These are phyloP conservation scores for Curvularia spicifera DNA, from an alignment of 2,329 filamentous ascomycete species.

Conservation along the genomic window DNA sequence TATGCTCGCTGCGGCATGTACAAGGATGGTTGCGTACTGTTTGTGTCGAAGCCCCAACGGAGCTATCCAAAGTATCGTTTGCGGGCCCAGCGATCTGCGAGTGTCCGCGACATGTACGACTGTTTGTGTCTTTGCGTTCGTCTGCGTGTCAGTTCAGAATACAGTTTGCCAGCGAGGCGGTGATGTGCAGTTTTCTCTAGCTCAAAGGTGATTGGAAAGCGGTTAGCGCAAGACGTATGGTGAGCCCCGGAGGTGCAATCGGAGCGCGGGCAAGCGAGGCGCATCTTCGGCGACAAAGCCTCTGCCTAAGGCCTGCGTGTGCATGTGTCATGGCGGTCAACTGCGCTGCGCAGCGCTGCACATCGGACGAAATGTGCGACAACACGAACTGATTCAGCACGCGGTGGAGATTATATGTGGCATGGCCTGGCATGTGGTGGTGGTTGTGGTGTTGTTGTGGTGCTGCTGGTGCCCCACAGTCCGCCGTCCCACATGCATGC, in stretches of 20 bases:
- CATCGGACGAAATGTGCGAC: neutral
- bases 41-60: slow-evolving; percentile 14
- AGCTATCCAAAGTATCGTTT: slow-evolving; percentile 55
- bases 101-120: slow-evolving; percentile 61
- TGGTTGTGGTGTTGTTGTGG: slow-evolving; percentile 2
- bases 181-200: slow-evolving; percentile 30
- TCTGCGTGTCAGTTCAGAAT: slow-evolving; percentile 4
- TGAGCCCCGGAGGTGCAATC: slow-evolving; percentile 21
- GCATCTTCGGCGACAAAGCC: slow-evolving; percentile 16
- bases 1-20: slow-evolving; percentile 24
- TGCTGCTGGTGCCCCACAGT: slow-evolving; percentile 15
- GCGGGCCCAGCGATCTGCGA: slow-evolving; percentile 59
- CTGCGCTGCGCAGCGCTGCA: neutral
- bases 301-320: neutral
- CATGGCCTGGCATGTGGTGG: slow-evolving; percentile 7
- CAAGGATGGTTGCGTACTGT: slow-evolving; percentile 31
- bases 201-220: slow-evolving; percentile 17
- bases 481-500: slow-evolving; percentile 6
- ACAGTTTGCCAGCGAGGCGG: slow-evolving; percentile 15
- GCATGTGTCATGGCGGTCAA: neutral
- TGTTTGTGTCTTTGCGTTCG: neutral
- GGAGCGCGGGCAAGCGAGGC: slow-evolving; percentile 26
- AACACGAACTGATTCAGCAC: neutral
- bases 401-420: slow-evolving; percentile 7
- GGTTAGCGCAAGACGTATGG: slow-evolving; percentile 26